Evolutionary conservation across 441 rosid species (phyloP), one percentile per base, ranked within the genome.

Genomic region (Arabidopsis lyrata): DNA sequence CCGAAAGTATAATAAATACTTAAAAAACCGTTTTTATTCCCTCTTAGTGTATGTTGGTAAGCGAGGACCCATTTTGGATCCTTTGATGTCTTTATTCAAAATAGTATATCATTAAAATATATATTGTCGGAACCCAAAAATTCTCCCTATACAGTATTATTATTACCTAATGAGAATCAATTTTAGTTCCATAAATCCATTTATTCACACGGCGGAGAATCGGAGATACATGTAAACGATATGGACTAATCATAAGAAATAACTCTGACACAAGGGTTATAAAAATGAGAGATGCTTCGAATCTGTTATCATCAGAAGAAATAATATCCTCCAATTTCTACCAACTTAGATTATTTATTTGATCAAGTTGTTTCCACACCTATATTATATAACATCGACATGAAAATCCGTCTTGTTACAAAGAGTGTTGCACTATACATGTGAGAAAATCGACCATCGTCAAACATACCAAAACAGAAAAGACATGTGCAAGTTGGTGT

Each of bases 401-500:
- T 42, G 63, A 24, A 68, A 61, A 75, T 75, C 78, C 50, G 45
- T 34, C 6, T 75, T 75, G 69, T 22, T 61, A 61, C 78, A 61
- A 60, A 59, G 47, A 67, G 50, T 20, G 59, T 22, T 75, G 12
- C 66, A 67, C 48, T 42, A 42, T 48, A 15, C 63, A 75, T 75
- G 69, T 68, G 74, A 68, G 63, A 50, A 72, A 75, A 50, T 75
- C 66, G 73, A 75, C 63, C 68, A 42, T 67, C 66, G 61, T 58
- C 62, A 67, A 74, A 54, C 16, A 60, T 52, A 61, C 69, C 78
- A 61, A 61, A 61, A 68, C 24, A 52, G 34, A 42, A 68, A 75
- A 68, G 74, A 61, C 78, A 75, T 75, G 74, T 75, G 78, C 66
- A 53, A 75, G 78, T 68, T 68, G 78, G 78, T 75, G 35, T 61